Base-by-base conservation (phyloP, 2,329 filamentous ascomycete species). In the Arthrocladium fulminans region DNA sequence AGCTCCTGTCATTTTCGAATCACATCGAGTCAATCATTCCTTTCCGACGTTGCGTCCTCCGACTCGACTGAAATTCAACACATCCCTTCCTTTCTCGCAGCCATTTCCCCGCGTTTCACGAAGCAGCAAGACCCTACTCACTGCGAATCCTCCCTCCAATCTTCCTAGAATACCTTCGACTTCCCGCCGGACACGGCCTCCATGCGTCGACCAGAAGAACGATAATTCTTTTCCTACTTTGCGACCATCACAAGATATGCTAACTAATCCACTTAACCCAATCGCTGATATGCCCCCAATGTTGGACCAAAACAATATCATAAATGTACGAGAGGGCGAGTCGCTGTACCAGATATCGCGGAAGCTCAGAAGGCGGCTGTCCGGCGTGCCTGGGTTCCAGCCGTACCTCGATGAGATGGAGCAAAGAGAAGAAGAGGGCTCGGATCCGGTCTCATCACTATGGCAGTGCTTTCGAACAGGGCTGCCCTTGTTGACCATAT, bases 261-360 rank as follows among this genome's bases (percentile, higher is more conserved):
- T 65, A 45, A 59, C 63, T 43, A 50, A 64, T 40, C 67, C 67
- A 13, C 66, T 67, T 45, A 58, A 64, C 49, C 70, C 47, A 39
- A 51, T 45, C 20, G 50, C 45, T 45, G 57, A 54, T 25, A 50
- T 74, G 40, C 80, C 80, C 39, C 79, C 79, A 51, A 78, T 89
- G 53, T 72, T 87, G 60, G 85, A 88, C 52, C 88, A 85, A 51
- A 79, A 86, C 65, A 96, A 95, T 67, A 94, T 98, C 65, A 95
- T 98, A 74, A 98, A 98, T 70, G 86, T 90, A 67, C 86, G 87
- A 65, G 92, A 89, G 64, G 89, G 95, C 65, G 89, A 92, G 56
- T 96, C 89, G 9, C 79, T 98, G 20, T 98, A 95, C 67, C 90
- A 97, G 67, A 95, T 94, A 66, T 97, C 92, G 65, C 77, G 94